phyloP scores from a whole-genome alignment of 78 protist genomes.

The Dictyostelium discoideum region DNA sequence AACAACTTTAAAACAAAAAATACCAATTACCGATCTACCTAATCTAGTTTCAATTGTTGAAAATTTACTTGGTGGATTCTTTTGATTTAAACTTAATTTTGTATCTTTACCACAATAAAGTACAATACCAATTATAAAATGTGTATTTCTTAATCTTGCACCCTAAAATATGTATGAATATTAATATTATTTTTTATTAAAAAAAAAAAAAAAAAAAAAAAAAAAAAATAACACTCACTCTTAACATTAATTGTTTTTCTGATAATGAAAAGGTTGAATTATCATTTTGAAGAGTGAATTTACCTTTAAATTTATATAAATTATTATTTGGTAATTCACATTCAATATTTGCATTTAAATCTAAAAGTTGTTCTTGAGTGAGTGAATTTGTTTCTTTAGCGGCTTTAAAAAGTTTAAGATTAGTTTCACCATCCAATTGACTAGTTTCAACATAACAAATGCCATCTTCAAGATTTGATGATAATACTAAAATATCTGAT shows the following conservation, averaged over 20 bases:
- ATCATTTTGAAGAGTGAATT: neutral
- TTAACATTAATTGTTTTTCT: conserved; percentile 51
- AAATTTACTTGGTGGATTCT: conserved; percentile 75
- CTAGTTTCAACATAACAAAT: conserved; percentile 75
- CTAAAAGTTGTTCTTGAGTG: neutral
- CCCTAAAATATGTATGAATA: no score
- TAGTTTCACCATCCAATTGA: conserved; percentile 78
- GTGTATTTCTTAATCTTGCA: conserved; percentile 64
- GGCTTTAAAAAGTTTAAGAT: conserved; percentile 52
- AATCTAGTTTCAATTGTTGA: conserved; percentile 46
- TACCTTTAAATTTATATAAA: conserved; percentile 52
- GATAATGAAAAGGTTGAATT: neutral
- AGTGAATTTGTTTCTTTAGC: conserved; percentile 3
- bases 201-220: no score
- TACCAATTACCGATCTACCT: conserved; percentile 56
- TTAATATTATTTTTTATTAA: no score
- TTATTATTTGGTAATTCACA: conserved; percentile 51
- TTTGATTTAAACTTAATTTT: conserved; percentile 79
- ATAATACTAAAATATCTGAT: conserved; percentile 58
- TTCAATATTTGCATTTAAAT: conserved; percentile 6
- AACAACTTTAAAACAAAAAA: conserved; percentile 43
- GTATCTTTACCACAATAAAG: conserved; percentile 72
- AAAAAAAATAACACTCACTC: conserved; percentile 19
- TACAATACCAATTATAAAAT: conserved; percentile 39
- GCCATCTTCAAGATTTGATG: conserved; percentile 61